Percentiles rank a stretch among this genome's conserved stretches.
These are phyloP conservation scores for Coniophora puteana DNA, from an alignment of 1,284 basidiomycete genomes.

Conservation along the genomic window DNA sequence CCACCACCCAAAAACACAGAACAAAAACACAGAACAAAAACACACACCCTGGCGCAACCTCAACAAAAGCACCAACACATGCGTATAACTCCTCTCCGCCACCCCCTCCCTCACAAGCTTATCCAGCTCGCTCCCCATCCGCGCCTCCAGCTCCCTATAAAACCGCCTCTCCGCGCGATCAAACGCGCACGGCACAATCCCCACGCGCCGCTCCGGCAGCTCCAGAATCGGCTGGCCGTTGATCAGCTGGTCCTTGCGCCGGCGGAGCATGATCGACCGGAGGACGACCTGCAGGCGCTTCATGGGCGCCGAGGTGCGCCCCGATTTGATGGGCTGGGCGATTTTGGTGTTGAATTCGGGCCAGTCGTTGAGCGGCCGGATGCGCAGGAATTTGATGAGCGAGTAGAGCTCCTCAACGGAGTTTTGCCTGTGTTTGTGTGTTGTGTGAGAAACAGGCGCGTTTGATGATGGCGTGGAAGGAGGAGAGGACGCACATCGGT, in stretches of 20 bases:
- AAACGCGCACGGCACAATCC: slow-evolving; percentile 73
- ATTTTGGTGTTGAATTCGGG: slow-evolving; percentile 78
- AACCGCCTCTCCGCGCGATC: slow-evolving; percentile 77
- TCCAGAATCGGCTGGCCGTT: slow-evolving; percentile 88
- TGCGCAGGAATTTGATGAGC: slow-evolving; percentile 84
- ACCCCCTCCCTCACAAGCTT: slow-evolving; percentile 58
- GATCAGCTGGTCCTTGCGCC: slow-evolving; percentile 78
- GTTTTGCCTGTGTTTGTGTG: slow-evolving; percentile 64
- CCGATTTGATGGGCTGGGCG: slow-evolving; percentile 74
- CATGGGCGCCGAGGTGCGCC: slow-evolving; percentile 71
- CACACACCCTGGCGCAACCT: slow-evolving; percentile 81
- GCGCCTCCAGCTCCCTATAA: slow-evolving; percentile 75
- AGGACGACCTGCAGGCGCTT: slow-evolving; percentile 83
- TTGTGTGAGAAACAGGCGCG: background rate
- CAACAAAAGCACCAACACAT: slow-evolving; percentile 81
- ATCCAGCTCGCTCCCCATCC: slow-evolving; percentile 72
- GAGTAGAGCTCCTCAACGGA: slow-evolving; percentile 88
- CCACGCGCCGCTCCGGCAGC: slow-evolving; percentile 74
- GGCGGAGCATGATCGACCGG: slow-evolving; percentile 86
- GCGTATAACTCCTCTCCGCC: slow-evolving; percentile 72
- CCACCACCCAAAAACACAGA: background rate
- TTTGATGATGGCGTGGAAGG: background rate
- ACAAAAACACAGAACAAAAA: background rate
- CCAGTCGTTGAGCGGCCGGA: slow-evolving; percentile 83
- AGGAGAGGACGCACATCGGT: slow-evolving; percentile 59